phyloP scores from a whole-genome alignment of 768 basidiomycete genomes.

The Hebeloma cylindrosporum region DNA sequence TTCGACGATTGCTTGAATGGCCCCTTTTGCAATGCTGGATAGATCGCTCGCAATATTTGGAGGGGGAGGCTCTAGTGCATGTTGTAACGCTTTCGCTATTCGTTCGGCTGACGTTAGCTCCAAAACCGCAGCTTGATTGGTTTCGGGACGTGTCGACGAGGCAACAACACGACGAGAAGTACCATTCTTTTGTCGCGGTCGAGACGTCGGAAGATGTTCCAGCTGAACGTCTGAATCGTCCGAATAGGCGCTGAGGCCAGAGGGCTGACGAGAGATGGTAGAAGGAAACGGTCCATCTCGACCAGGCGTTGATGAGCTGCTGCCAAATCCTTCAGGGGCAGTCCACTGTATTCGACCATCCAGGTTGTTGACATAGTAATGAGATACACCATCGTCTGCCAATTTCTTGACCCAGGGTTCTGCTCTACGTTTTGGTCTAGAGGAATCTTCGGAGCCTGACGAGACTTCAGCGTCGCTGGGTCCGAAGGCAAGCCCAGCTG shows the following conservation, averaged over 20 bases:
- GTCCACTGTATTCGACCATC: conserved; percentile 72
- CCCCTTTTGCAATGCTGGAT: conserved; percentile 52
- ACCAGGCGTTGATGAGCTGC: conserved; percentile 18
- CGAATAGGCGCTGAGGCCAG: conserved; percentile 67
- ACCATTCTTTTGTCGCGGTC: conserved; percentile 29
- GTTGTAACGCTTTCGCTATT: conserved; percentile 65
- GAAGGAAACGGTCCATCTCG: conserved; percentile 23
- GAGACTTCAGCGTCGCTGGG: conserved; percentile 37
- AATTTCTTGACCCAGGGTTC: conserved; percentile 83
- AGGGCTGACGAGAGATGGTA: conserved; percentile 30
- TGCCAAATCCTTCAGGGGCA: conserved; percentile 46
- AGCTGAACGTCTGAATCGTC: conserved; percentile 77
- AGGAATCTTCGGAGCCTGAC: conserved; percentile 36
- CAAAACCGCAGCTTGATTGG: conserved; percentile 27
- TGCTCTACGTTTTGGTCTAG: conserved; percentile 59
- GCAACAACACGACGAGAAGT: conserved; percentile 17
- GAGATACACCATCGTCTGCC: conserved; percentile 80
- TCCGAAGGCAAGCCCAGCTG: conserved; percentile 50
- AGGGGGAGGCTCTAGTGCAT: conserved; percentile 54
- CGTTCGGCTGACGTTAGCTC: conserved; percentile 67
- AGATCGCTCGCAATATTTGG: conserved; percentile 63
- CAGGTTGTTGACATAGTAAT: conserved; percentile 74
- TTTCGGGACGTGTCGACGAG: conserved; percentile 14
- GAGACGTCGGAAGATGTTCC: conserved; percentile 31
- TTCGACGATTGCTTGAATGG: conserved; percentile 63